phyloP scores from a whole-genome alignment of 306 rosid species.

The Citrullus colocynthis region DNA sequence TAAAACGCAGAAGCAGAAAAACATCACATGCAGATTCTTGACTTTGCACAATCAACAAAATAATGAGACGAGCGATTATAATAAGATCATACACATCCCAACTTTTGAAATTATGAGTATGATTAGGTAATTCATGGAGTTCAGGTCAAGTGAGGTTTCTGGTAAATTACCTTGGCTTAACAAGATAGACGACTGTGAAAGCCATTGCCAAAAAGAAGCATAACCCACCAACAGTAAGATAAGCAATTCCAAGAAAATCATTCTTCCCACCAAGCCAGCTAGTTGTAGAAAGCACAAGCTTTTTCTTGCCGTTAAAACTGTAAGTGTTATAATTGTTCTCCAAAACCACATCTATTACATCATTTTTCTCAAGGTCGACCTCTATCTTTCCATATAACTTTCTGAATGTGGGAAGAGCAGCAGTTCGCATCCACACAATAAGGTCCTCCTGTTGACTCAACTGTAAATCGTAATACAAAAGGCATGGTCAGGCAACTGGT shows the following conservation, averaged over 20 bases:
- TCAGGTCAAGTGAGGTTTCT: not conserved
- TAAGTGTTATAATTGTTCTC: slow-evolving; percentile 16
- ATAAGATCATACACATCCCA: not conserved
- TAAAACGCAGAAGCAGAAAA: not conserved
- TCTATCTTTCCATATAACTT: slow-evolving; percentile 18
- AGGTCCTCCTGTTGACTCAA: slow-evolving; percentile 16
- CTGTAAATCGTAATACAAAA: not conserved
- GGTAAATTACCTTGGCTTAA: slow-evolving; percentile 71
- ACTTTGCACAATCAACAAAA: not conserved
- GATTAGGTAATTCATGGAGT: not conserved
- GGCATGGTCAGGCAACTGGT: not conserved
- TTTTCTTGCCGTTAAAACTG: slow-evolving; percentile 15
- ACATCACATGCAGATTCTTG: not conserved
- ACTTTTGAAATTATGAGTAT: not conserved
- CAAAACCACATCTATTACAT: slow-evolving; percentile 3
- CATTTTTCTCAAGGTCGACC: slow-evolving; percentile 5
- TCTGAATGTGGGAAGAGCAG: slow-evolving; percentile 17
- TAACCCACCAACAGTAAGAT: slow-evolving; percentile 63
- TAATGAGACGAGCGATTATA: not conserved
- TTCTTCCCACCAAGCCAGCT: slow-evolving; percentile 21
- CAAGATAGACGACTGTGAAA: slow-evolving; percentile 68
- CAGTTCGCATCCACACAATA: slow-evolving; percentile 19
- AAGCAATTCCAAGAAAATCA: slow-evolving; percentile 17
- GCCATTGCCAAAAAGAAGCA: slow-evolving; percentile 76
- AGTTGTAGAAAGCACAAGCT: slow-evolving; percentile 17